Conservation (phyloP, 257 asterid species). For the Capsicum baccatum region DNA sequence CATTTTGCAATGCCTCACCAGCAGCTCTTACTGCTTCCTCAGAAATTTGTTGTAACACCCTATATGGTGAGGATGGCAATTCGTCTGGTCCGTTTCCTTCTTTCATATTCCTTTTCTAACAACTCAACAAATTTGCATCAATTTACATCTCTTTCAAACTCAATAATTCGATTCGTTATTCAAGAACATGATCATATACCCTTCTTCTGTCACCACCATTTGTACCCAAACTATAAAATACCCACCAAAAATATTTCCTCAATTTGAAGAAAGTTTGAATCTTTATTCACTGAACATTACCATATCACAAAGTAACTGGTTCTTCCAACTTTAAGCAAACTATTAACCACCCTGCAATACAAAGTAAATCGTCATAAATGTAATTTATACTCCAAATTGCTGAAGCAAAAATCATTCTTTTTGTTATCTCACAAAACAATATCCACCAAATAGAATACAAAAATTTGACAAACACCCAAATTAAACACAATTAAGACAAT, state of each 20-base stretch:
- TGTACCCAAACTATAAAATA: background rate
- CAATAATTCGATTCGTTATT: conserved; percentile 14
- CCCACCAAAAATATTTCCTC: background rate
- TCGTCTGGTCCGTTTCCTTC: conserved; percentile 48
- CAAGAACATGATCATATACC: conserved; percentile 33
- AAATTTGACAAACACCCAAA: conserved; percentile 18
- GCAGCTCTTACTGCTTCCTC: conserved; percentile 67
- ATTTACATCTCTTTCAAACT: conserved; percentile 10
- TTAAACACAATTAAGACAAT: background rate
- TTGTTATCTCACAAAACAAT: background rate
- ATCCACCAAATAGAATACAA: background rate
- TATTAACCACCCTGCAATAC: background rate
- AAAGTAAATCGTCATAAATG: background rate
- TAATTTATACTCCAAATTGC: background rate
- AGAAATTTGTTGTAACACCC: conserved; percentile 57
- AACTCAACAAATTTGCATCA: conserved; percentile 34
- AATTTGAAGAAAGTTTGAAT: background rate
- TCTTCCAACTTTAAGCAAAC: conserved; percentile 18
- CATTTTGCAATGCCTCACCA: conserved; percentile 57
- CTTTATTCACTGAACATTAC: background rate
- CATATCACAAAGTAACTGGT: background rate
- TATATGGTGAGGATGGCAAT: conserved; percentile 59
- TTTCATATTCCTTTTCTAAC: conserved; percentile 47
- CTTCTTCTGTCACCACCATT: background rate
- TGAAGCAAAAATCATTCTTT: background rate